phyloP scores from a whole-genome alignment of 306 rosid species.

The Trichosanthes cucumerina region DNA sequence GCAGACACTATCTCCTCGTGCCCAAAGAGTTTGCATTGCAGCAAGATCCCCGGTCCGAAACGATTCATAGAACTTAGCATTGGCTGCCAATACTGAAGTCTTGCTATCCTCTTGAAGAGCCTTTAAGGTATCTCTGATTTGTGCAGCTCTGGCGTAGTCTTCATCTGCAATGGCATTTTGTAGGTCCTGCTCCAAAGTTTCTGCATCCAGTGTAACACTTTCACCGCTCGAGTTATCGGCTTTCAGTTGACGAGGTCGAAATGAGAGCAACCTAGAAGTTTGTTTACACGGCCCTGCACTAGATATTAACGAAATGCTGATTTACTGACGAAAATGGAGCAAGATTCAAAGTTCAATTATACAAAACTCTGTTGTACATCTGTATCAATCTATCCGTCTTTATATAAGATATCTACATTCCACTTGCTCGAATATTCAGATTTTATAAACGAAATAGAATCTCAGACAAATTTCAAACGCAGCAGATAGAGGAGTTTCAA shows the following conservation, averaged over 20 bases:
- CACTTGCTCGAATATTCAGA: neutral
- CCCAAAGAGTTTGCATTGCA: slow-evolving; percentile 81
- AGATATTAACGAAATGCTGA: slow-evolving; percentile 16
- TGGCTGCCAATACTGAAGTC: slow-evolving; percentile 41
- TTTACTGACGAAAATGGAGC: neutral
- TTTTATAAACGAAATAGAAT: neutral
- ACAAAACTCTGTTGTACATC: neutral
- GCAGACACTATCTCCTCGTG: slow-evolving; percentile 50
- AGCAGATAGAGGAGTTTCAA: neutral
- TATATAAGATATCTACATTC: neutral
- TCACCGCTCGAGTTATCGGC: slow-evolving; percentile 46
- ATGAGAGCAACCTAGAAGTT: slow-evolving; percentile 20
- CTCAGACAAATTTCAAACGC: neutral
- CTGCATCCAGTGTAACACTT: slow-evolving; percentile 39
- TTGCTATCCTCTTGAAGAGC: slow-evolving; percentile 47
- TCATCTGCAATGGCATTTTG: slow-evolving; percentile 69
- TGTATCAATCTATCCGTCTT: neutral
- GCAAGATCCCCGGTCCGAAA: slow-evolving; percentile 75
- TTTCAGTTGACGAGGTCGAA: slow-evolving; percentile 30
- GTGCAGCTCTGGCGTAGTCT: slow-evolving; percentile 72
- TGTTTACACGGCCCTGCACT: slow-evolving; percentile 24
- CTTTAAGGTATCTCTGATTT: slow-evolving; percentile 65
- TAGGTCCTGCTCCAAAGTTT: slow-evolving; percentile 53
- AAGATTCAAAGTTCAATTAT: neutral
- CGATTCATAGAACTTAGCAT: slow-evolving; percentile 57